phyloP scores from a whole-genome alignment of 345 rosid species.

The Corchorus olitorius region DNA sequence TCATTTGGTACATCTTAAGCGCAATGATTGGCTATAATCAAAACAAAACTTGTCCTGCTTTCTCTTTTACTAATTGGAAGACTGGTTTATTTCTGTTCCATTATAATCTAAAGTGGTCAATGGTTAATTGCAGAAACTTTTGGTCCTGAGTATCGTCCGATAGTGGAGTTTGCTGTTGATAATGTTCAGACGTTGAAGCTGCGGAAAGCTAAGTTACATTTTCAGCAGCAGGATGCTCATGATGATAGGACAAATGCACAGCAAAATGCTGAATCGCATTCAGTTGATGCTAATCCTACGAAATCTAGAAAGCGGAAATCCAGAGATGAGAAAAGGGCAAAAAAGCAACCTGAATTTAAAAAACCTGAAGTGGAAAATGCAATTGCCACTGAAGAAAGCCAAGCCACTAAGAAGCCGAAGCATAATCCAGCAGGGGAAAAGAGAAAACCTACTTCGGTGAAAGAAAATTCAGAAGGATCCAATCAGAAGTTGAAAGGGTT shows the following conservation, averaged over 20 bases:
- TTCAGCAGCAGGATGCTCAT: conserved; percentile 41
- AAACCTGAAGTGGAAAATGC: conserved; percentile 27
- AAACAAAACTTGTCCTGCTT: neutral
- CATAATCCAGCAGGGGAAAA: conserved; percentile 31
- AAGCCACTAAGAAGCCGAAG: conserved; percentile 44
- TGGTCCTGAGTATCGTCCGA: conserved; percentile 76
- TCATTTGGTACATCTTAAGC: neutral
- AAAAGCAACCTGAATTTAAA: conserved; percentile 23
- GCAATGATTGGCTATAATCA: neutral
- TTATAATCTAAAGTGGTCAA: neutral
- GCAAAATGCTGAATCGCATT: conserved; percentile 29
- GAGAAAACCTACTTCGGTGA: conserved; percentile 18
- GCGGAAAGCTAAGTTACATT: conserved; percentile 49
- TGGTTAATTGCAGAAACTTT: conserved; percentile 62
- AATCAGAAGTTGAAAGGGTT: conserved; percentile 26
- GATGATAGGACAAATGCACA: conserved; percentile 27
- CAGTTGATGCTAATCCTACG: conserved; percentile 20
- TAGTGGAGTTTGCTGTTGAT: conserved; percentile 84
- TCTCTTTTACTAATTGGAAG: neutral
- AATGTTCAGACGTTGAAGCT: conserved; percentile 75
- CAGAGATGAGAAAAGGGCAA: conserved; percentile 34
- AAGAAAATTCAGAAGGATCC: conserved; percentile 23
- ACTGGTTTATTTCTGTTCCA: neutral
- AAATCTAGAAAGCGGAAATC: conserved; percentile 50
- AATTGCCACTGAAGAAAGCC: conserved; percentile 17